Percentiles rank a stretch among this genome's conserved stretches.
Conservation (phyloP, 2,329 filamentous ascomycete genomes). For the Penicillium olsonii region DNA sequence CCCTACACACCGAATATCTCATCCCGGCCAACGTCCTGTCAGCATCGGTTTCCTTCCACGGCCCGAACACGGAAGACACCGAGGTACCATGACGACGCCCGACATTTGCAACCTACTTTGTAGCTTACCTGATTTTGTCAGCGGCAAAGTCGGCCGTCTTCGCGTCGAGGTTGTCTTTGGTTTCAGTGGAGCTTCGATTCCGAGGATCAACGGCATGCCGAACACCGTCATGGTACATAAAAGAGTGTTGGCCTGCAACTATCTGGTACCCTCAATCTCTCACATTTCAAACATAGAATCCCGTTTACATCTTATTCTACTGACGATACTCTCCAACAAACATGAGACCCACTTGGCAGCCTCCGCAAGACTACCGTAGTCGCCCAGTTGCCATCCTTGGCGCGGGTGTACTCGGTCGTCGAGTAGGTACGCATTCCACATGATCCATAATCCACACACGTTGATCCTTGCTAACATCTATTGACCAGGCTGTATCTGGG, state of each 20-base stretch:
- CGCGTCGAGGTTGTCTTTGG: background rate
- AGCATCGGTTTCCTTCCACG: background rate
- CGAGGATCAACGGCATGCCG: background rate
- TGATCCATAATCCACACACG: background rate
- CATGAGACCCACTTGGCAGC: conserved; percentile 25
- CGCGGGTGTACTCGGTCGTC: conserved; percentile 44
- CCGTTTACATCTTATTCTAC: background rate
- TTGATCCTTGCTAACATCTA: background rate
- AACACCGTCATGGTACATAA: background rate
- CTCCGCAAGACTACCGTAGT: conserved; percentile 30
- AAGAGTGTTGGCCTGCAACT: background rate
- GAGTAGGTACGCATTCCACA: conserved; percentile 33
- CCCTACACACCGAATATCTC: background rate
- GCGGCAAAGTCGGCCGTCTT: background rate
- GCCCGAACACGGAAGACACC: background rate
- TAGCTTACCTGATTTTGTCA: background rate
- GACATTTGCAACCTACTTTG: background rate
- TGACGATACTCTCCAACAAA: conserved; percentile 21
- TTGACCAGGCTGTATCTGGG: conserved; percentile 31
- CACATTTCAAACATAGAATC: background rate
- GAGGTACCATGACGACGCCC: background rate
- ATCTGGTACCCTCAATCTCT: background rate
- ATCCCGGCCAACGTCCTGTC: no score
- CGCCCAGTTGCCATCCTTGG: conserved; percentile 46
- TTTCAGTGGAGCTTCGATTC: background rate